Conservation (phyloP, 352 stramenopile species). For the Phytophthora chlamydospora region DNA sequence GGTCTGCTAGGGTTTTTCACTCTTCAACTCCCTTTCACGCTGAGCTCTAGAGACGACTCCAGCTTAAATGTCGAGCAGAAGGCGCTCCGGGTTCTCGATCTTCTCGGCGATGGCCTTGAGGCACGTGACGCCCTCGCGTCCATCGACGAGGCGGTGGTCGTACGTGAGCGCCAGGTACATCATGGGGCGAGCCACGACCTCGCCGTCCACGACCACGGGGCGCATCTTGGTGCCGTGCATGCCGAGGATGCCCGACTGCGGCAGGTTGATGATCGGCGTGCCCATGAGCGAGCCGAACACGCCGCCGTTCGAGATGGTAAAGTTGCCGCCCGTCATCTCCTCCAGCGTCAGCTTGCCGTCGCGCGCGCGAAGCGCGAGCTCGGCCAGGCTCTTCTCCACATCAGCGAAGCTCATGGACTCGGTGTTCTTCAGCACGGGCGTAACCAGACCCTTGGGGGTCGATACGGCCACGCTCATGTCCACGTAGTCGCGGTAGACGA, state of each 20-base stretch:
- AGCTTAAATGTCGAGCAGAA: slow-evolving; percentile 96
- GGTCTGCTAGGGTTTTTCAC: slow-evolving; percentile 1
- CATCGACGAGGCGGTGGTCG: slow-evolving; percentile 99
- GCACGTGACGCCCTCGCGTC: slow-evolving; percentile 98
- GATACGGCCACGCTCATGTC: slow-evolving; percentile 99
- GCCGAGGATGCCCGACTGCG: slow-evolving; percentile 98
- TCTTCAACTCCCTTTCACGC: background rate
- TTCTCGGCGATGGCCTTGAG: slow-evolving; percentile 98
- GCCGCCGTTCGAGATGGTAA: slow-evolving; percentile 99
- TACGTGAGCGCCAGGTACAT: slow-evolving; percentile 99
- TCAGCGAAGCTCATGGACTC: slow-evolving; percentile 98
- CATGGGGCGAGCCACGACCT: slow-evolving; percentile 98
- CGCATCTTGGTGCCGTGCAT: slow-evolving; percentile 99
- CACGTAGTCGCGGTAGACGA: slow-evolving; percentile 98
- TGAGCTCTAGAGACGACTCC: background rate
- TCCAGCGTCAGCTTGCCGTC: slow-evolving; percentile 81
- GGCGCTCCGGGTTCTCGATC: slow-evolving; percentile 95
- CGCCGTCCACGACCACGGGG: slow-evolving; percentile 92
- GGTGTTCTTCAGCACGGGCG: slow-evolving; percentile 97
- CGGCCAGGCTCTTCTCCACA: slow-evolving; percentile 96
- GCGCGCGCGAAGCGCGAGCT: slow-evolving; percentile 89
- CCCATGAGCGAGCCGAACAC: slow-evolving; percentile 93
- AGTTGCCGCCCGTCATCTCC: slow-evolving; percentile 72
- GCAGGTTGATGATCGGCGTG: slow-evolving; percentile 99
- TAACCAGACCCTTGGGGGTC: slow-evolving; percentile 96